phyloP scores from a whole-genome alignment of 257 asterid genomes.

The Haberlea rhodopensis region DNA sequence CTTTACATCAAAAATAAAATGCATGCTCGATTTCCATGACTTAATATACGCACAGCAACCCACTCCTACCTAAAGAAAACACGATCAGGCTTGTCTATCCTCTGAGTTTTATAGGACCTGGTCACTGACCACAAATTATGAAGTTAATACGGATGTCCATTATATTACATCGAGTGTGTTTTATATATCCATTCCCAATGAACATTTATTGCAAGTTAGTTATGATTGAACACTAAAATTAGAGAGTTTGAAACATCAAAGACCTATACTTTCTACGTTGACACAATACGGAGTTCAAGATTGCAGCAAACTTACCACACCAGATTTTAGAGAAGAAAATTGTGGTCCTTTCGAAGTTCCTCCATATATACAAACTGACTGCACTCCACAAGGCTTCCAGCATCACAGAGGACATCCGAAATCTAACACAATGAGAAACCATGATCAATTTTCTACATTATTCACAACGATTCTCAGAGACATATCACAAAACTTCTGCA shows the following conservation, averaged over 20 bases:
- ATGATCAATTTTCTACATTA: slow-evolving; percentile 24
- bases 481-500: not conserved
- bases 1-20: no score
- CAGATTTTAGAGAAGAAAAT: slow-evolving; percentile 78
- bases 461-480: not conserved
- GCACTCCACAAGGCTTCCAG: slow-evolving; percentile 78
- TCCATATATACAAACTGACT: slow-evolving; percentile 84
- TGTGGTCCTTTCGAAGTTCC: slow-evolving; percentile 92
- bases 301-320: slow-evolving; percentile 62
- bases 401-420: slow-evolving; percentile 80
- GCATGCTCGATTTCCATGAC: no score
- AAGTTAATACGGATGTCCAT: no score
- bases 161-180: not conserved
- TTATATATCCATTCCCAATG: not conserved
- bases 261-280: not conserved
- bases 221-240: not conserved
- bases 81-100: no score
- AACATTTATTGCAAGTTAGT: not conserved
- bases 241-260: slow-evolving; percentile 7
- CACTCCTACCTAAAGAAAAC: no score
- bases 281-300: slow-evolving; percentile 14
- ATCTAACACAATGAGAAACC: slow-evolving; percentile 46
- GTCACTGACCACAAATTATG: no score
- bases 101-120: no score
- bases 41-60: no score